Conservation (phyloP, 805 yeast genomes). For the Scheffersomyces stipitis region DNA sequence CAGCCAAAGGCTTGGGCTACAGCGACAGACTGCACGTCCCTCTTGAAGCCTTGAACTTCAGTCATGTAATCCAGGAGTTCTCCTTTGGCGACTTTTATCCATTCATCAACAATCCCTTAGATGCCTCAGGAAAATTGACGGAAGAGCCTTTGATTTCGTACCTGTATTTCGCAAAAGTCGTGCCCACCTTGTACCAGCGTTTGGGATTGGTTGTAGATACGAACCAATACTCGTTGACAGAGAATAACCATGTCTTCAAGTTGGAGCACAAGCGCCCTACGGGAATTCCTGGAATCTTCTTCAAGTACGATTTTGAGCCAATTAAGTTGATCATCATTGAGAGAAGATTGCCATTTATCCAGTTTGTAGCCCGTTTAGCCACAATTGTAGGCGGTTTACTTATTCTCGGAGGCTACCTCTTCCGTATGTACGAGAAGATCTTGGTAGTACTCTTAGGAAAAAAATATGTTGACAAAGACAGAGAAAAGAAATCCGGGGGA, state of each 20-base stretch:
- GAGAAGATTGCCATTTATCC: constrained; percentile 69
- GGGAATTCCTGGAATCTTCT: constrained; percentile 73
- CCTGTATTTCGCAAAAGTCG: constrained; percentile 72
- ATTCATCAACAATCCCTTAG: constrained; percentile 82
- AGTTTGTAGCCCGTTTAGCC: constrained; percentile 73
- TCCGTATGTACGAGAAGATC: constrained; percentile 55
- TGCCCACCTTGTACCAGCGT: constrained; percentile 75
- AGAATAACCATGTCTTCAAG: constrained; percentile 22
- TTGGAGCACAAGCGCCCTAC: constrained; percentile 20
- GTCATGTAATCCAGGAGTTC: constrained; percentile 82
- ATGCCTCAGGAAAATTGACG: constrained; percentile 63
- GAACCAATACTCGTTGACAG: constrained; percentile 78
- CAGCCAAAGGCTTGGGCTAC: constrained; percentile 72
- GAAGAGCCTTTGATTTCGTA: constrained; percentile 49
- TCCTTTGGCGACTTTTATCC: constrained; percentile 93
- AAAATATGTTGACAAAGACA: constrained; percentile 48
- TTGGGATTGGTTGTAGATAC: constrained; percentile 76
- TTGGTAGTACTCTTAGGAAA: constrained; percentile 57
- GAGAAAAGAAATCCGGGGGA: constrained; percentile 44
- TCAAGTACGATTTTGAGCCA: constrained; percentile 88
- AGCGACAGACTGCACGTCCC: constrained; percentile 48
- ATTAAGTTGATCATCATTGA: constrained; percentile 70
- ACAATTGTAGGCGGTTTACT: constrained; percentile 83
- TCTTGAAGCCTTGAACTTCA: constrained; percentile 60
- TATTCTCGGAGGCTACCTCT: constrained; percentile 66